Base-by-base conservation (phyloP, 1,284 basidiomycete genomes). In the Moesziomyces aphidis region DNA sequence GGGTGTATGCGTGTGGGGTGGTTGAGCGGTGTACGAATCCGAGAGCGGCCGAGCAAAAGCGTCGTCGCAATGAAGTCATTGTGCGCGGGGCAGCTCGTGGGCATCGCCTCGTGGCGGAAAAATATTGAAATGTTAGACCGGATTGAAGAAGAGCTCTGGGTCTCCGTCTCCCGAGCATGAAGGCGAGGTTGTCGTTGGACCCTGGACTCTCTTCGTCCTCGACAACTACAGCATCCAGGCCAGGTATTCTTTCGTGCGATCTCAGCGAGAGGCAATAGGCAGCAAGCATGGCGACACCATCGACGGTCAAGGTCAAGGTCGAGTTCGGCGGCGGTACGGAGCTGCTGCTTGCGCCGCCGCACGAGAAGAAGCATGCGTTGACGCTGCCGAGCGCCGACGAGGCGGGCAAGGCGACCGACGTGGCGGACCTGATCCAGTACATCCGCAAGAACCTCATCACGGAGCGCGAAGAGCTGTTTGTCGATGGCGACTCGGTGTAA, bases 401-500 rank as follows among this genome's bases (percentile, higher is more conserved):
- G 19, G 44, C 55, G 4, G 60, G 72, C 10, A 79, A 85, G 21
- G 85, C 85, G 24, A 87, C 88, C 19, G 90, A 94, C 78, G 87
- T 97, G 71, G 86, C 89, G 1, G 92, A 90, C 83, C 88, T 98
- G 45, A 91, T 98, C 46, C 88, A 89, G 61, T 90, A 92, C 86
- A 89, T 99, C 76, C 89, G 90, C 68, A 89, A 91, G 64, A 90
- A 92, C 78, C 84, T 95, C 58, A 87, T 98, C 77, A 91, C 89
- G 72, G 94, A 96, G 82, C 88, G 96, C 19, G 90, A 90, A 45
- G 95, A 97, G 82, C 88, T 99, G 64, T 98, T 99, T 82, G 89
- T 93, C 53, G 95, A 97, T 70, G 90, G 91, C 7, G 90, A 89
- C 31, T 93, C 91, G 43, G 92, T 97, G 95, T 97, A 85, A 86